phyloP scores from a whole-genome alignment of 2,329 filamentous ascomycete genomes.

The Tricladium varicosporioides region DNA sequence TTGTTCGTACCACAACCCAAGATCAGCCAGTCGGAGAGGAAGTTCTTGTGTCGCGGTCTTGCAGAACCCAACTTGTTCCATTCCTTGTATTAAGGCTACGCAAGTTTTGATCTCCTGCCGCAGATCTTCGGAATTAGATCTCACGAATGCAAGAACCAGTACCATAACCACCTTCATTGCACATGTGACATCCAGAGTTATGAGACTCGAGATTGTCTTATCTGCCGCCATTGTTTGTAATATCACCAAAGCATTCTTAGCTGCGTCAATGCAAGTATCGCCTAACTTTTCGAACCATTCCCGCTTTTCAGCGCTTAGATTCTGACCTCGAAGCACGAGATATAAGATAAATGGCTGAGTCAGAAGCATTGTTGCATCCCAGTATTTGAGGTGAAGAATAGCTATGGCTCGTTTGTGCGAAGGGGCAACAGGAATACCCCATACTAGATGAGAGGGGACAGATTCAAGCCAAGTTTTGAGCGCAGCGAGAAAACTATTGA shows the following conservation, averaged over 20 bases:
- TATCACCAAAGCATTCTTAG: conserved; percentile 13
- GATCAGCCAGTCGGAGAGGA: conserved; percentile 11
- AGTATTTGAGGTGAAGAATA: conserved; percentile 23
- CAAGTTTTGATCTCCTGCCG: conserved; percentile 12
- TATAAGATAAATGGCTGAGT: conserved; percentile 22
- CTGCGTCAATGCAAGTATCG: conserved; percentile 21
- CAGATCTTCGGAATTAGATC: conserved; percentile 11
- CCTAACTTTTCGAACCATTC: conserved; percentile 20
- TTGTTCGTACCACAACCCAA: conserved; percentile 12
- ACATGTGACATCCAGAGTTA: conserved; percentile 18
- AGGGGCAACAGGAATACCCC: conserved; percentile 19
- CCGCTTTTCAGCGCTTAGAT: conserved; percentile 12
- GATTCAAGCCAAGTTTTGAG: conserved; percentile 18
- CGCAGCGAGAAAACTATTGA: conserved; percentile 12
- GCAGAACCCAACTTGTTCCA: conserved; percentile 23
- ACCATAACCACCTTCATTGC: conserved; percentile 20
- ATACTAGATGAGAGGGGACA: conserved; percentile 22
- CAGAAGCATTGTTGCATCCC: conserved; percentile 22
- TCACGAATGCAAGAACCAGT: conserved; percentile 15
- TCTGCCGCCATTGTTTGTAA: conserved; percentile 19
- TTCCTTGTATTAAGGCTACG: conserved; percentile 13
- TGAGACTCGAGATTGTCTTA: conserved; percentile 15
- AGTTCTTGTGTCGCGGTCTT: conserved; percentile 17
- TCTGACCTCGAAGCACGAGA: conserved; percentile 13
- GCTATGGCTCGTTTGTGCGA: conserved; percentile 19